Base-by-base conservation (phyloP, 2,329 filamentous ascomycete genomes). In the Emergomyces orientalis region DNA sequence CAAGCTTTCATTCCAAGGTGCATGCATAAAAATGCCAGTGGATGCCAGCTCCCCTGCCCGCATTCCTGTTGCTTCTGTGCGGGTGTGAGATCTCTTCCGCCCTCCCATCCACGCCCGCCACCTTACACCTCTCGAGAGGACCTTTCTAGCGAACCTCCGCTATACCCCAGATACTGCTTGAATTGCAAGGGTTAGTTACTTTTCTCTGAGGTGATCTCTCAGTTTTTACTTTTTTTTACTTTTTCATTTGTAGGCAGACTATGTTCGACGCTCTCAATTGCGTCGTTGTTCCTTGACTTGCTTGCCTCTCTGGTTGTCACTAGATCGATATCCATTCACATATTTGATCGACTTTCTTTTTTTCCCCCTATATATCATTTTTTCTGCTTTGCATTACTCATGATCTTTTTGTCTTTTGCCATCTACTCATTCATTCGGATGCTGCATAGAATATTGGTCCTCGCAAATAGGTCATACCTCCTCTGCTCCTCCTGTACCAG, bases 11-110 rank as follows among this genome's bases (percentile, higher is more conserved):
- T 59, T 63, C 45, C 62, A 39, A 65, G 27, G 55, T 69, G 62
- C 62, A 61, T 63, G 60, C 65, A 68, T 62, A 66, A 67, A 60
- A 61, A 69, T 68, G 66, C 63, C 55, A 65, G 64, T 62, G 60
- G 64, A 61, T 68, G 64, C 64, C 63, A 62, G 30, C 54, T 55
- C 25, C 62, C 64, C 60, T 66, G 57, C 32, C 60, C 63, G 25
- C 55, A 61, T 51, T 60, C 62, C 61, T 63, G 63, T 57, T 68
- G 62, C 58, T 63, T 60, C 45, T 67, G 62, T 62, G 45, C 61
- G 41, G 58, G 63, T 19, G 34, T 56, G 25, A 55, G 45, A 47
- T 59, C 54, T 52, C 60, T 27, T 47, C 32, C 41, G 25, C 43
- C 30, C 8, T 41, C 19, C 59, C 45, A 60, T 37, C 43, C 43